These are phyloP conservation scores for Arxiozyma slooffiae DNA, from an alignment of 1,139 yeast species.

Conservation along the genomic window DNA sequence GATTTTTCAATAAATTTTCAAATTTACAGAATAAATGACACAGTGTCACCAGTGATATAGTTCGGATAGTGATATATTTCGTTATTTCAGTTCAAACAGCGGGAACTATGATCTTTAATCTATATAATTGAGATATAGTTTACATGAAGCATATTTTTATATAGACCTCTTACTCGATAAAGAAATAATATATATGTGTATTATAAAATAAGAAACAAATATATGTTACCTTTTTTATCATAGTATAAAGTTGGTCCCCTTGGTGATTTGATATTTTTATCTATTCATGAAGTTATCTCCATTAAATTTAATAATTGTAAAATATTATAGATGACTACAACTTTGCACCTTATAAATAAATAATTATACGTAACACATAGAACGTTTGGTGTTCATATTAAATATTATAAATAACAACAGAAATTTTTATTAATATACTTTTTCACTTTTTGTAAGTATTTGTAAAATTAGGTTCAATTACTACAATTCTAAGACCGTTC, in stretches of 20 bases:
- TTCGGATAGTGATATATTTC: conserved; percentile 4
- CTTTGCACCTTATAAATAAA: background rate
- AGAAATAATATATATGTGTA: background rate
- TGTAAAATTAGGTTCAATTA: no score
- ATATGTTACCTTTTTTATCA: no score
- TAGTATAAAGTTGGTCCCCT: no score
- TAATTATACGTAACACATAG: no score
- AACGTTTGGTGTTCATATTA: background rate
- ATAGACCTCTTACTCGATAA: background rate
- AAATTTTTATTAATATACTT: no score
- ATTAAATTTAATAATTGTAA: no score
- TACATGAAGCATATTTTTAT: conserved; percentile 8
- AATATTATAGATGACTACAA: background rate
- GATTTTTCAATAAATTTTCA: conserved; percentile 20
- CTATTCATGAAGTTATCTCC: background rate
- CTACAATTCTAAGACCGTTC: background rate
- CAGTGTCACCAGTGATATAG: conserved; percentile 1
- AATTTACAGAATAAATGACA: conserved; percentile 11
- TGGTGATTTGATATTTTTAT: no score
- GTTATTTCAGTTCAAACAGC: conserved; percentile 12
- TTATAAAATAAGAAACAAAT: background rate
- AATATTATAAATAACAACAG: background rate
- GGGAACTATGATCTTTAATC: conserved; percentile 8
- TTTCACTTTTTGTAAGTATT: no score
- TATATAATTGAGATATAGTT: conserved; percentile 8